Percentiles rank a stretch among this genome's conserved stretches.
phyloP scores from a whole-genome alignment of 192 early-diverging fungal species.

The Thamnidium elegans region DNA sequence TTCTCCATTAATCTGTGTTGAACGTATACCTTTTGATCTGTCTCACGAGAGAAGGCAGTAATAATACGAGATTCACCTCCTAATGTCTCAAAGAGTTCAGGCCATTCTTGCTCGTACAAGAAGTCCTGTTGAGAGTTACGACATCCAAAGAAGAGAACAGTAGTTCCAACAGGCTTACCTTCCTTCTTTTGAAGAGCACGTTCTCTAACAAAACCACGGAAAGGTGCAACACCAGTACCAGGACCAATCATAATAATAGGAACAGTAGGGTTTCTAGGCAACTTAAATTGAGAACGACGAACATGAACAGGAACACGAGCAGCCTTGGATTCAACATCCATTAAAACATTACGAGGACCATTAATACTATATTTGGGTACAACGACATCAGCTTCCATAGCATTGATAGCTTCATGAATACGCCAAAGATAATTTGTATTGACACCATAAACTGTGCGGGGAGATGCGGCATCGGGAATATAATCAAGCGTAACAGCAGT shows the following conservation, averaged over 20 bases:
- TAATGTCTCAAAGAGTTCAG: conserved; percentile 59
- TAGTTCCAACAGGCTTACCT: conserved; percentile 71
- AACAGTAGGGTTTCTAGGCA: conserved; percentile 73
- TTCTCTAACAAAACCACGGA: conserved; percentile 94
- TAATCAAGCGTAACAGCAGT: conserved; percentile 92
- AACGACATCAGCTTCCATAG: conserved; percentile 35
- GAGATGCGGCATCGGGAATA: conserved; percentile 45
- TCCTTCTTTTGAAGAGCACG: conserved; percentile 64
- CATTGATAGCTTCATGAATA: conserved; percentile 50
- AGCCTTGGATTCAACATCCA: conserved; percentile 24
- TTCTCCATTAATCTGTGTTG: conserved; percentile 84
- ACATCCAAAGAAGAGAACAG: conserved; percentile 94
- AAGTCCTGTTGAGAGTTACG: conserved; percentile 83
- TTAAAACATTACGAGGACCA: conserved; percentile 43
- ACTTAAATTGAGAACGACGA: conserved; percentile 83
- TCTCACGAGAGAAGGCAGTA: conserved; percentile 90
- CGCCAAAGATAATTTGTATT: conserved; percentile 86
- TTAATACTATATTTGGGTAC: conserved; percentile 26
- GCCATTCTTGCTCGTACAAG: conserved; percentile 86
- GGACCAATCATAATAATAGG: conserved; percentile 98
- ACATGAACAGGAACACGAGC: conserved; percentile 80
- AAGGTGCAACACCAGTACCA: conserved; percentile 98
- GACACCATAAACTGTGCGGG: conserved; percentile 70
- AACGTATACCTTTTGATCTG: conserved; percentile 86
- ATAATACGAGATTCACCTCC: conserved; percentile 63